A percentile compares a stretch with the other conserved stretches of the same genome.
These are phyloP conservation scores for Papiliotrema flavescens DNA, from an alignment of 1,284 basidiomycete species.

Conservation along the genomic window DNA sequence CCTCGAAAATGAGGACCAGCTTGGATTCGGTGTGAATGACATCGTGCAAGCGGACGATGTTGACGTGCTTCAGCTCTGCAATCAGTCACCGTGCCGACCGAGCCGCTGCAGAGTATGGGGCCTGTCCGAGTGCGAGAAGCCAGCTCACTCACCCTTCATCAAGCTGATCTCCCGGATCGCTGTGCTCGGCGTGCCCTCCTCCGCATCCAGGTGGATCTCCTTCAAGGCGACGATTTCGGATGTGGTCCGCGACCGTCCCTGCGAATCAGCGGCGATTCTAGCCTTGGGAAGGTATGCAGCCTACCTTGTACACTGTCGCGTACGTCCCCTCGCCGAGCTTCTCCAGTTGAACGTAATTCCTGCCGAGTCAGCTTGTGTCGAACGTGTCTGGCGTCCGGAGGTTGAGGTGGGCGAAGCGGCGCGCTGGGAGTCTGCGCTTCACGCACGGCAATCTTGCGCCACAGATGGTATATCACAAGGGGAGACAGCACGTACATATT, in stretches of 20 bases:
- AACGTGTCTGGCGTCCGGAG: neutral
- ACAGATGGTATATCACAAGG: too few species aligned
- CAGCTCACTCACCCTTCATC: constrained; percentile 65
- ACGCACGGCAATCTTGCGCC: too few species aligned
- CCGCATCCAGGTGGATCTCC: constrained; percentile 96
- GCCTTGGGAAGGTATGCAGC: constrained; percentile 38
- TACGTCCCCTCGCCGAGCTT: constrained; percentile 63
- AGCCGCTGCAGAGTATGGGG: too few species aligned
- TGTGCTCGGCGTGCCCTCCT: constrained; percentile 96
- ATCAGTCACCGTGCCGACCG: too few species aligned
- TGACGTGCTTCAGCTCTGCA: constrained; percentile 83
- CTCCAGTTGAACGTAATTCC: constrained; percentile 65
- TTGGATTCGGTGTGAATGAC: constrained; percentile 97
- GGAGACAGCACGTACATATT: too few species aligned
- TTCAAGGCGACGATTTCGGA: constrained; percentile 81
- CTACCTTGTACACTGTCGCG: constrained; percentile 86
- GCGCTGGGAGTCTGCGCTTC: too few species aligned
- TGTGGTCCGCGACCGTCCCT: constrained; percentile 66
- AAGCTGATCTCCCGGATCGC: constrained; percentile 97
- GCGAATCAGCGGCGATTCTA: constrained; percentile 59
- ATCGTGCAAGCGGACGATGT: constrained; percentile 91
- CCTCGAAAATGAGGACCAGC: constrained; percentile 93
- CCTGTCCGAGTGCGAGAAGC: too few species aligned
- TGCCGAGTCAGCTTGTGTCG: constrained; percentile 11
- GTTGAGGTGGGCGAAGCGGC: too few species aligned